A percentile compares a stretch with the other conserved stretches of the same genome.
Evolutionary conservation across 2,329 filamentous ascomycete genomes (phyloP).

Genomic region (Leptosphaerulina australis): DNA sequence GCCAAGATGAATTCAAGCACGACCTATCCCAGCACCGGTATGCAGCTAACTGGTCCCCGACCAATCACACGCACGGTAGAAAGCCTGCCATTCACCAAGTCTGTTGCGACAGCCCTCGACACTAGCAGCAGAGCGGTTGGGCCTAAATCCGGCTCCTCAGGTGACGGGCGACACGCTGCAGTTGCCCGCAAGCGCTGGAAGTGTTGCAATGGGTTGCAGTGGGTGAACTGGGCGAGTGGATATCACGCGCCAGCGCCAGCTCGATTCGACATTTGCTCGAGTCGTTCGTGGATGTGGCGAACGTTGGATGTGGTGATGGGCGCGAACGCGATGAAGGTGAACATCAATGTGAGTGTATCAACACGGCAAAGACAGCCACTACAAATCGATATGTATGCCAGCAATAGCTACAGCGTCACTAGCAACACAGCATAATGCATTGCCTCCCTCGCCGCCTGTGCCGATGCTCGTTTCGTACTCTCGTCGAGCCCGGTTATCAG

Average conservation of each 20-base stretch:
- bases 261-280: constrained; percentile 5
- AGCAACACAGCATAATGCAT: constrained; percentile 4
- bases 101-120: constrained; percentile 6
- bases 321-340: no score
- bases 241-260: constrained; percentile 11
- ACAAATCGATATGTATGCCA: background rate
- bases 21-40: constrained; percentile 14
- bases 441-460: background rate
- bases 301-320: no score
- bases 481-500: constrained; percentile 2
- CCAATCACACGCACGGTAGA: constrained; percentile 1
- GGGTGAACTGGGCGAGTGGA: background rate
- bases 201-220: background rate
- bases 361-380: background rate
- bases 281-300: background rate
- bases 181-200: constrained; percentile 10
- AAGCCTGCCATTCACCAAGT: constrained; percentile 4
- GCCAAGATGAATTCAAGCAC: constrained; percentile 17
- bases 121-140: constrained; percentile 9
- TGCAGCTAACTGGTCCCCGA: constrained; percentile 10
- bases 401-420: constrained; percentile 6
- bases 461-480: constrained; percentile 4
- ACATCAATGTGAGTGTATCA: background rate
- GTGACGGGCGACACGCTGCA: constrained; percentile 13
- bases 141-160: background rate